These are phyloP conservation scores for Lathyrus oleraceus DNA, from an alignment of 306 rosid species.

Conservation along the genomic window DNA sequence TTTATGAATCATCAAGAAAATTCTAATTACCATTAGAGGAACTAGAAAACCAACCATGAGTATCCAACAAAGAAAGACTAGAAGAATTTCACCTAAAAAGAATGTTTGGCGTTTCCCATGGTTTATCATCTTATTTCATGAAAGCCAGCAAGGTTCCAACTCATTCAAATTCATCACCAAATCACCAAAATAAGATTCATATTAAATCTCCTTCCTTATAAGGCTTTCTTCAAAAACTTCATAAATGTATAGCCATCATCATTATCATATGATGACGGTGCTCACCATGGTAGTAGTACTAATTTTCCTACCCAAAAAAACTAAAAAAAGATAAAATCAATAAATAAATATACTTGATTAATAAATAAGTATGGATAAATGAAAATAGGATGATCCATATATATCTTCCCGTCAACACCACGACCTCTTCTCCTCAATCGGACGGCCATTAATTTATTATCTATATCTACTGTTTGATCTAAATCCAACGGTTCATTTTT, in stretches of 20 bases:
- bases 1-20: neutral
- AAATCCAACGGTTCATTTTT: constrained; percentile 44
- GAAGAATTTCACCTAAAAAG: constrained; percentile 1
- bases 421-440: constrained; percentile 17
- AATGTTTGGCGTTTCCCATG: constrained; percentile 3
- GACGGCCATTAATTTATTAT: constrained; percentile 22
- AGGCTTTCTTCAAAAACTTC: neutral
- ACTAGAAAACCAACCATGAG: neutral
- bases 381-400: no score
- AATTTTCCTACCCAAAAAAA: neutral
- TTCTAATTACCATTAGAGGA: neutral
- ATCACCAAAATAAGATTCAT: constrained; percentile 1
- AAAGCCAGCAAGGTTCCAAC: constrained; percentile 5
- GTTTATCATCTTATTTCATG: neutral
- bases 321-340: neutral
- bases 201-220: neutral
- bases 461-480: neutral
- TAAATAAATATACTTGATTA: no score
- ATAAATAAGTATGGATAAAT: no score
- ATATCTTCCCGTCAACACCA: constrained; percentile 26
- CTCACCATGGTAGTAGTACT: no score
- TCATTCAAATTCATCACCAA: constrained; percentile 6
- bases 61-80: constrained; percentile 4
- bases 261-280: neutral
- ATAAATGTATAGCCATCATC: neutral